Conservation (phyloP, 148 eudicot genomes). For the Nepenthes gracilis region DNA sequence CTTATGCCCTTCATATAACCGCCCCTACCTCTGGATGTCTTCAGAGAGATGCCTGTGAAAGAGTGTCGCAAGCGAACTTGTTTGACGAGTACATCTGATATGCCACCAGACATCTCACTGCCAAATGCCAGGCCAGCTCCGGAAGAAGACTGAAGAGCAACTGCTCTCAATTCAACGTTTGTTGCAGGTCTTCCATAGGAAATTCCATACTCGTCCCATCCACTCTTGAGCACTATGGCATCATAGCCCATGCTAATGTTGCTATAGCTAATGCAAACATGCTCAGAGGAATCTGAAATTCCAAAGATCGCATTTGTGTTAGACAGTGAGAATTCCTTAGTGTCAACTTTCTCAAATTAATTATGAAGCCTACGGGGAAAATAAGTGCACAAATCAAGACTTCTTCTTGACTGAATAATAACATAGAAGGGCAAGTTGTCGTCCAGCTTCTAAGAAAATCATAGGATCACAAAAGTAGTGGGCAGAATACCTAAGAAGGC, state of each 20-base stretch:
- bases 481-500: too few relatives aligned
- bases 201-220: slow-evolving; percentile 25
- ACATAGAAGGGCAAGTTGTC: too few relatives aligned
- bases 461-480: too few relatives aligned
- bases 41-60: slow-evolving; percentile 23
- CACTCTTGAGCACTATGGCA: slow-evolving; percentile 21
- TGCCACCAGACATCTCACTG: slow-evolving; percentile 65
- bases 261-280: slow-evolving; percentile 19
- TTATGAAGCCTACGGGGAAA: too few relatives aligned
- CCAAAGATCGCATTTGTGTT: not conserved
- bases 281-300: slow-evolving; percentile 17
- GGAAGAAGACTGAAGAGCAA: slow-evolving; percentile 21
- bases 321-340: not conserved
- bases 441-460: too few relatives aligned
- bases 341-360: too few relatives aligned
- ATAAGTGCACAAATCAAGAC: too few relatives aligned
- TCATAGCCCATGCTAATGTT: slow-evolving; percentile 22
- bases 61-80: slow-evolving; percentile 26
- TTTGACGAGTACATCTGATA: slow-evolving; percentile 29
- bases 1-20: slow-evolving; percentile 23
- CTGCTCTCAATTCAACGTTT: slow-evolving; percentile 20
- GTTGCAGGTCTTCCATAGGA: slow-evolving; percentile 14
- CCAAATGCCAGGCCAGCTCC: slow-evolving; percentile 46
- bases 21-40: slow-evolving; percentile 45
- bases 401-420: too few relatives aligned